Evolutionary conservation across 805 yeast genomes (phyloP).

Genomic region (Saccharomycopsis amapae): DNA sequence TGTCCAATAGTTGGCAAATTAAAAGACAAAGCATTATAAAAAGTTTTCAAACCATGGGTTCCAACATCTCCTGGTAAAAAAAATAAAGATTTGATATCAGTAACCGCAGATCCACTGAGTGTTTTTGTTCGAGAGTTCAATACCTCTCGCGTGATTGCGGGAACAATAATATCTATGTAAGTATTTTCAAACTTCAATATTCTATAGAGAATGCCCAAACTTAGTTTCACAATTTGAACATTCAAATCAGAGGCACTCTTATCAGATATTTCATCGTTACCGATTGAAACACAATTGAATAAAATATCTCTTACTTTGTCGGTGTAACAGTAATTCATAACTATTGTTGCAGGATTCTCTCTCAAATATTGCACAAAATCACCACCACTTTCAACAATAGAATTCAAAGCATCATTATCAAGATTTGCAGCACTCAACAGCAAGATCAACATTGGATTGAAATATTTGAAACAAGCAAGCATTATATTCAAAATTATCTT

Average conservation of each 20-base stretch:
- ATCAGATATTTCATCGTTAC: constrained; percentile 49
- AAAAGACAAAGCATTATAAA: constrained; percentile 65
- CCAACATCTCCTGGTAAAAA: constrained; percentile 30
- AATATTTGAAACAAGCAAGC: constrained; percentile 38
- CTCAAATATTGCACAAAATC: constrained; percentile 43
- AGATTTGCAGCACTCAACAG: constrained; percentile 43
- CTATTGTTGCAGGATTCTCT: constrained; percentile 63
- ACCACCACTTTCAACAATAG: constrained; percentile 33
- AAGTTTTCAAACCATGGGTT: constrained; percentile 54
- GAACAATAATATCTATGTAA: constrained; percentile 35
- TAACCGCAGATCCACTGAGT: no score
- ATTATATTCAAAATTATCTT: constrained; percentile 45
- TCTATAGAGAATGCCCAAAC: constrained; percentile 39
- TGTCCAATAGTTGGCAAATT: constrained; percentile 68
- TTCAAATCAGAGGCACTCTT: constrained; percentile 29
- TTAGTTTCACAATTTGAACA: constrained; percentile 32
- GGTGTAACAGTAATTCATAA: constrained; percentile 54
- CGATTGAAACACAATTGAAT: constrained; percentile 49
- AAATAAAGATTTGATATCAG: constrained; percentile 27
- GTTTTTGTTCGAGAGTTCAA: background rate
- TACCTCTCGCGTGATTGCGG: background rate
- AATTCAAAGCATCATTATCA: constrained; percentile 38
- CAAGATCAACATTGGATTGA: constrained; percentile 45
- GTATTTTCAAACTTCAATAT: constrained; percentile 50
- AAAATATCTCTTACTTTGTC: constrained; percentile 49